Base-by-base conservation (phyloP, 768 basidiomycete genomes). In the Tricholoma furcatifolium region DNA sequence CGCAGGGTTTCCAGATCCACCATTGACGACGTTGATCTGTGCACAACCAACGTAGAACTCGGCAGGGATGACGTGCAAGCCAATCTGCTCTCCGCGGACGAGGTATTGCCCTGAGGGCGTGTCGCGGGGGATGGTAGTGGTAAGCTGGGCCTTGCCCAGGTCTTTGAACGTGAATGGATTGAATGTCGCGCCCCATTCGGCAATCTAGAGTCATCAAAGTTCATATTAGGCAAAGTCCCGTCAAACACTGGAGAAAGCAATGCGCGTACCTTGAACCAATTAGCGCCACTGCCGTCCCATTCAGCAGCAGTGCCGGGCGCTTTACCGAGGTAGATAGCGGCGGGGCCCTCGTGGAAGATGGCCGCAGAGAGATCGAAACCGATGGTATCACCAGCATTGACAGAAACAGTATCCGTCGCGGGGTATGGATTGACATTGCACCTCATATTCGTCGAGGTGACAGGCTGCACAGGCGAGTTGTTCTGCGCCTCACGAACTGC, bases 31-130 rank as follows among this genome's bases (percentile, higher is more conserved):
- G 35, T 64, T 67, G 57, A 77, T 67, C 50, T 77, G 75, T 3
- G 68, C 75, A 51, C 74, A 76, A 41, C 73, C 71, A 54, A 75
- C 66, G 65, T 74, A 76, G 55, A 66, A 72, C 57, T 78, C 74
- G 30, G 77, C 71, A n/a, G 74, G 62, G 66, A 49, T 35, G 38
- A 69, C 65, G 56, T 77, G 76, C 21, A 76, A 65, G 42, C 70
- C 75, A 44, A 75, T 71, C 35, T 72, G 70, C 53, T 78, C 76
- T 43, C 70, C 64, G 35, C 74, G 72, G 50, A 74, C 65, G 43
- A 71, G 57, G 54, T 68, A 73, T 67, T 71, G 59, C 23, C 76
- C 76, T 2, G 62, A 53, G 34, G 73, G 71, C 4, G 71, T 66
- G 31, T 56, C 61, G 3, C 51, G 44, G 6, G 75, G 74, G 35